Conservation (phyloP, 148 eudicot genomes). For the Pharnaceum exiguum region DNA sequence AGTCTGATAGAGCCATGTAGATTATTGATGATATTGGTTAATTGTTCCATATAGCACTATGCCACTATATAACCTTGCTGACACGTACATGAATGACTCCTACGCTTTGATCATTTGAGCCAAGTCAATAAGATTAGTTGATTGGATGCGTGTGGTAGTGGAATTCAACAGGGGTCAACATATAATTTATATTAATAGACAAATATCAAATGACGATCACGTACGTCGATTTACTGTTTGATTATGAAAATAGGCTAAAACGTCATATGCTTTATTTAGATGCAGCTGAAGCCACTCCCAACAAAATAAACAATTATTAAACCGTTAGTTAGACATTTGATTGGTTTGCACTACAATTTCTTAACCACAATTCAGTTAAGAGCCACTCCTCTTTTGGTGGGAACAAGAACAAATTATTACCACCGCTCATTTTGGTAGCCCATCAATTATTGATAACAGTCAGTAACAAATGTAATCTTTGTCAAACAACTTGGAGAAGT, state of each 20-base stretch:
- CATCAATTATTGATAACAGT: neutral
- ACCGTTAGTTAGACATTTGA: conserved; percentile 10
- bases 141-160: neutral
- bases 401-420: conserved; percentile 10
- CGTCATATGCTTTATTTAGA: too few species aligned
- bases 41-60: too few species aligned
- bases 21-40: too few species aligned
- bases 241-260: too few species aligned
- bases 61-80: too few species aligned
- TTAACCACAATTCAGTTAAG: conserved; percentile 20
- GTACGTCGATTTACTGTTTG: neutral
- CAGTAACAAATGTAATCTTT: neutral
- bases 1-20: too few species aligned
- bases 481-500: conserved; percentile 13
- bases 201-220: neutral
- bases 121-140: too few species aligned
- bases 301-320: neutral
- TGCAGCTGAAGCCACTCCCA: neutral
- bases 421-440: conserved; percentile 19
- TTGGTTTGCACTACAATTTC: conserved; percentile 17
- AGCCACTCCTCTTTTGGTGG: conserved; percentile 3
- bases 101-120: too few species aligned
- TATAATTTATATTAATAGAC: neutral
- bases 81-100: too few species aligned
- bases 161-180: conserved; percentile 2